Evolutionary conservation across 495 filamentous ascomycete genomes (phyloP), one percentile per base, ranked within the genome.

Genomic region (Halenospora varia): DNA sequence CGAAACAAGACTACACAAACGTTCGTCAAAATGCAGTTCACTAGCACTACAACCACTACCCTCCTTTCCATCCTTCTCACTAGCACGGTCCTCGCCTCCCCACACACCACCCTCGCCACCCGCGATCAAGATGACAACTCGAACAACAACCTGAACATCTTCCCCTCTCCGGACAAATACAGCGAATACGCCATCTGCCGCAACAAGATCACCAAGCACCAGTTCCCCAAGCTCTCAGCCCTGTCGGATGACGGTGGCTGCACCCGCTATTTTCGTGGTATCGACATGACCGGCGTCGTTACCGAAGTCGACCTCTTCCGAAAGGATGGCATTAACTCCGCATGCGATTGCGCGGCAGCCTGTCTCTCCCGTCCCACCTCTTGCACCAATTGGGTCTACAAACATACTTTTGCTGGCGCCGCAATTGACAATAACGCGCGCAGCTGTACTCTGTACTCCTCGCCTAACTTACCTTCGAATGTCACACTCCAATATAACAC

Each of bases 361-460:
- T 59, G 56, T 26, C 56, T 59, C 40, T 40, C 46, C 10, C 6
- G 40, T 15, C 49, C 48, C 23, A 17, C 9, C 8, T 25, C 48
- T 19, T 59, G 56, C 56, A 59, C 48, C 24, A 59, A 59, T 40
- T 59, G 56, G 56, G 56, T 59, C 35, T 59, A 35, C 49, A 59
- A 59, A 20, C 49, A 53, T 25, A 59, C 48, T n/a, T 53, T 59
- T 49, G 40, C 42, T n/a, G 39, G 29, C 9, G 41, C 48, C 15
- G 25, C 19, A 10, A n/a, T 47, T 13, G 56, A 59, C 25, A n/a
- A 52, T 17, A 42, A 42, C 26, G 46, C 51, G 39, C 35, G 48
- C 19, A 29, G 22, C n/a, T 59, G 56, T 23, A 59, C 56, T 0
- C 56, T 59, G 2, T 59, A 59, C 41, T 53, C 48, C 8, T 45